Base-by-base conservation (phyloP, 768 basidiomycete species). In the Tulasnella sp. region DNA sequence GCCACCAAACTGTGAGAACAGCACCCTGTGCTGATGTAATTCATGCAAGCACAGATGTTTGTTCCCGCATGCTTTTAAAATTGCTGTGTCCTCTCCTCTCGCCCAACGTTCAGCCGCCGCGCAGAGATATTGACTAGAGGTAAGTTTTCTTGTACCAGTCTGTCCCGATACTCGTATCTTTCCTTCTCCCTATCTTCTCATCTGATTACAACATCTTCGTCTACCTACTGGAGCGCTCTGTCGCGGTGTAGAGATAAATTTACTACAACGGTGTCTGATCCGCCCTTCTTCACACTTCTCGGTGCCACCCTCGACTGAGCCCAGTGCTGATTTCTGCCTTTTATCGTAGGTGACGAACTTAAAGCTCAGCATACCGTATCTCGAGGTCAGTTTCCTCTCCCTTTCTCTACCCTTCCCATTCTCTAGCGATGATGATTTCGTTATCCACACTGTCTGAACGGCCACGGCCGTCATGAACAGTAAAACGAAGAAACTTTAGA, bases 251-350 rank as follows among this genome's bases (percentile, higher is more conserved):
- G 61, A 67, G 61, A 67, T 67, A 67, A 67, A 67, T 72, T 42
- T 72, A 72, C 71, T 72, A 72, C 71, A 72, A 72, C 71, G 71
- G 71, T 72, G 71, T 72, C 71, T 72, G 71, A 72, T 72, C 61
- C 32, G 4, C 32, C 3, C 57, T 13, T 67, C 61, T 23, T 32
- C 26, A 3, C 29, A 4, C 13, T 67, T 10, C 2, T 67, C 61
- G n/a, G n/a, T 67, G 23, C 0, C 26, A 15, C 26, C 61, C 32
- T 26, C 18, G 29, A 35, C 9, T 5, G 61, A 35, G 16, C 29
- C 35, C 61, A 11, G 61, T 29, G 61, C 61, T 67, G 61, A 67
- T 20, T 5, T 55, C n/a, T n/a, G n/a, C n/a, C n/a, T n/a, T n/a
- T n/a, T n/a, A n/a, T n/a, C n/a, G n/a, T n/a, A n/a, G n/a, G n/a